Conservation (phyloP, 768 basidiomycete genomes). For the Termitomyces eurrhizus region DNA sequence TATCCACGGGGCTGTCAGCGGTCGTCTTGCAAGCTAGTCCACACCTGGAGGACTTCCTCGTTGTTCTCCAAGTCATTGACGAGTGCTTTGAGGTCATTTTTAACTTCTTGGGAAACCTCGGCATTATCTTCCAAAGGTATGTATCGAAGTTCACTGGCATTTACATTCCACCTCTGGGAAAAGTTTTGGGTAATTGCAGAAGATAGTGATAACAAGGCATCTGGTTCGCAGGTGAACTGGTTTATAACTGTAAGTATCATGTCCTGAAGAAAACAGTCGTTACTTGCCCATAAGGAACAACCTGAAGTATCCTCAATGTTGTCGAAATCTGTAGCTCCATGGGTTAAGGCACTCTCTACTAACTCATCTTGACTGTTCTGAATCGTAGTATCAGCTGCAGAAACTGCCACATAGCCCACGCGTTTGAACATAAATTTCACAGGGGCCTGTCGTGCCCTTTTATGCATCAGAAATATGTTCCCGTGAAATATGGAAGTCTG, state of each 20-base stretch:
- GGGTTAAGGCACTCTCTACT: slow-evolving; percentile 15
- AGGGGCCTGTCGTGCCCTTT: slow-evolving; percentile 56
- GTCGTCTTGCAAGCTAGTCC: slow-evolving; percentile 43
- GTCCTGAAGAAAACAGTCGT: not conserved
- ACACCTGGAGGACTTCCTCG: slow-evolving; percentile 57
- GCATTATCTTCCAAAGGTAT: slow-evolving; percentile 38
- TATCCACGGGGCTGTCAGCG: slow-evolving; percentile 1
- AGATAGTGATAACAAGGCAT: slow-evolving; percentile 34
- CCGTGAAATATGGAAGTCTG: not conserved
- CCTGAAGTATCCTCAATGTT: slow-evolving; percentile 1
- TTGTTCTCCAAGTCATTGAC: slow-evolving; percentile 51
- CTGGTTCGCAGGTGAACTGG: slow-evolving; percentile 45
- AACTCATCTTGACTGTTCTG: slow-evolving; percentile 30
- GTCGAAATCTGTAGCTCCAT: slow-evolving; percentile 21
- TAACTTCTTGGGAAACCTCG: slow-evolving; percentile 34
- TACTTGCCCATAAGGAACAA: slow-evolving; percentile 10
- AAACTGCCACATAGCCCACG: slow-evolving; percentile 47
- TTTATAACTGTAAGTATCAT: not conserved
- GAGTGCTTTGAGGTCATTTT: slow-evolving; percentile 37
- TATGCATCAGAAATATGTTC: not conserved
- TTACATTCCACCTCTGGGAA: slow-evolving; percentile 12
- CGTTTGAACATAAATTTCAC: slow-evolving; percentile 65
- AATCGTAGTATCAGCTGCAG: slow-evolving; percentile 22
- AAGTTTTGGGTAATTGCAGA: slow-evolving; percentile 27
- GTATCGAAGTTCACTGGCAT: slow-evolving; percentile 45